phyloP scores from a whole-genome alignment of 495 filamentous ascomycete genomes.

The Xylaria flabelliformis region DNA sequence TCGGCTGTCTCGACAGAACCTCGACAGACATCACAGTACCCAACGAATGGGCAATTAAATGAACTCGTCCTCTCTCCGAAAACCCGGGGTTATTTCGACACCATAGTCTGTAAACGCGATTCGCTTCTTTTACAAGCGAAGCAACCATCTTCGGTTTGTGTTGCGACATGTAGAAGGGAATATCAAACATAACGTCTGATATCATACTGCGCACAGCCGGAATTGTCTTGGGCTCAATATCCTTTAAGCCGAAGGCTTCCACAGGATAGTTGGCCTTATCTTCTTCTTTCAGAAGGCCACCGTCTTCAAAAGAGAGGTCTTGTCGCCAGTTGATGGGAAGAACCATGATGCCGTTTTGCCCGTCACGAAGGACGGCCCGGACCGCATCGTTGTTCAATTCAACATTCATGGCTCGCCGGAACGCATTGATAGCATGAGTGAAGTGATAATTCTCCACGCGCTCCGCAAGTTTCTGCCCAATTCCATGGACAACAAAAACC shows the following conservation, averaged over 20 bases:
- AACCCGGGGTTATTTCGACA: slow-evolving; percentile 90
- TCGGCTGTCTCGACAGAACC: slow-evolving; percentile 88
- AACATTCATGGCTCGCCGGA: slow-evolving; percentile 84
- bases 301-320: slow-evolving; percentile 82
- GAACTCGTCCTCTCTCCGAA: slow-evolving; percentile 78
- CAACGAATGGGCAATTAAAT: slow-evolving; percentile 91
- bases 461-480: slow-evolving; percentile 96
- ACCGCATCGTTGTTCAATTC: slow-evolving; percentile 78
- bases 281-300: slow-evolving; percentile 56
- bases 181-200: slow-evolving; percentile 96
- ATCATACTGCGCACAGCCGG: slow-evolving; percentile 89
- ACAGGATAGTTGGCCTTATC: slow-evolving; percentile 57
- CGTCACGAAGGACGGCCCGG: slow-evolving; percentile 73
- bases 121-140: slow-evolving; percentile 89
- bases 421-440: slow-evolving; percentile 90
- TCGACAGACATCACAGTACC: slow-evolving; percentile 94
- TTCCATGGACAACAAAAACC: slow-evolving; percentile 90
- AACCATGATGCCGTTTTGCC: slow-evolving; percentile 64
- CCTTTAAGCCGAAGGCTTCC: slow-evolving; percentile 78
- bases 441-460: slow-evolving; percentile 96
- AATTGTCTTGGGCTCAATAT: slow-evolving; percentile 91
- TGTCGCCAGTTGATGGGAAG: slow-evolving; percentile 84
- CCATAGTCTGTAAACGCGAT: slow-evolving; percentile 92
- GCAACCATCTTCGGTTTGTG: slow-evolving; percentile 94
- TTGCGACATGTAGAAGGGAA: slow-evolving; percentile 95